Conservation (phyloP, 139 green algal species). For the Cymbomonas tetramitiformis region DNA sequence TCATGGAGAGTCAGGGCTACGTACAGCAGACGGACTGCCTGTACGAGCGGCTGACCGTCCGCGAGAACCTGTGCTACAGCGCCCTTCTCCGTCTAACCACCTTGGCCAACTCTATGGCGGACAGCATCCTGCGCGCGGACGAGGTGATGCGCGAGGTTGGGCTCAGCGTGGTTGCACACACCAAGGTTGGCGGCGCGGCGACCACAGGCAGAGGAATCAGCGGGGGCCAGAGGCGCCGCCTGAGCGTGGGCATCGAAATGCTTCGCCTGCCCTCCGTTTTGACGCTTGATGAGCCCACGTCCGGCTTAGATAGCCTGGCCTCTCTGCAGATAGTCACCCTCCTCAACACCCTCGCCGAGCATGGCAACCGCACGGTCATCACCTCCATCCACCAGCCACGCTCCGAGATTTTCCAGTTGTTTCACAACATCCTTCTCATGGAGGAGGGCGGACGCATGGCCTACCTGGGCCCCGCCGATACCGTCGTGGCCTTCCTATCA, state of each 20-base stretch:
- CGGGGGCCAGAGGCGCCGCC: conserved; percentile 73
- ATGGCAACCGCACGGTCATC: conserved; percentile 68
- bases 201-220: too few relatives aligned
- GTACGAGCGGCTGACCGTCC: too few relatives aligned
- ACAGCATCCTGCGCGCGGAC: too few relatives aligned
- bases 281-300: conserved; percentile 44
- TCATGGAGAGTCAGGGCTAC: too few relatives aligned
- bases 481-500: too few relatives aligned
- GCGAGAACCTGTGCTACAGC: too few relatives aligned
- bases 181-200: too few relatives aligned
- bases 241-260: conserved; percentile 82
- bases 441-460: conserved; percentile 48
- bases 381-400: conserved; percentile 81
- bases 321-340: conserved; percentile 71
- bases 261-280: conserved; percentile 52
- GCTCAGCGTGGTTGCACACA: too few relatives aligned
- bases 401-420: conserved; percentile 25
- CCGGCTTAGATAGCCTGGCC: conserved; percentile 67
- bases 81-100: too few relatives aligned
- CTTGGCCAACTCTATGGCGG: too few relatives aligned
- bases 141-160: too few relatives aligned
- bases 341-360: conserved; percentile 58
- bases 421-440: conserved; percentile 53
- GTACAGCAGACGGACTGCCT: too few relatives aligned
- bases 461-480: conserved; percentile 75